phyloP scores from a whole-genome alignment of 2,329 filamentous ascomycete species.

The Monosporascus sp. region DNA sequence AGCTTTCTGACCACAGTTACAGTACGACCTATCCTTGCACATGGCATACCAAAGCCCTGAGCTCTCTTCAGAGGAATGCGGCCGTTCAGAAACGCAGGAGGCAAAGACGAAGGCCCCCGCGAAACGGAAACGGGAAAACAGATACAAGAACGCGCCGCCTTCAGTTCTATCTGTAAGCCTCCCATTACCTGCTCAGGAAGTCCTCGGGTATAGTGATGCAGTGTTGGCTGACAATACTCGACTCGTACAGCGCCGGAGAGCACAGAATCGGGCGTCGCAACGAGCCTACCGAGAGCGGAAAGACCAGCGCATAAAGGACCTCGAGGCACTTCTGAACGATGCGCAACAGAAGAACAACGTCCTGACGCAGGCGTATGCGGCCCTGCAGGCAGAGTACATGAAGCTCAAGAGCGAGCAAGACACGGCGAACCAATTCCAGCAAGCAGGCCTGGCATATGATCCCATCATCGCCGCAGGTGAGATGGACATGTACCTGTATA shows the following conservation, averaged over 20 bases:
- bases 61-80: conserved; percentile 16
- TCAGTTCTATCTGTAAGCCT: conserved; percentile 43
- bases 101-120: conserved; percentile 30
- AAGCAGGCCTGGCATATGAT: conserved; percentile 16
- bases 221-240: background rate
- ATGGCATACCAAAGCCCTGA: conserved; percentile 20
- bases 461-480: conserved; percentile 15
- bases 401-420: conserved; percentile 32
- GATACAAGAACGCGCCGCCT: conserved; percentile 48
- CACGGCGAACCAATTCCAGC: conserved; percentile 21
- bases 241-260: conserved; percentile 44
- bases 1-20: conserved; percentile 8
- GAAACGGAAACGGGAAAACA: conserved; percentile 47
- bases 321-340: conserved; percentile 51
- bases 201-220: background rate
- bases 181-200: background rate
- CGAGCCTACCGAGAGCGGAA: conserved; percentile 58
- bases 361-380: conserved; percentile 48
- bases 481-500: conserved; percentile 20
- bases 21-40: conserved; percentile 30
- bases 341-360: conserved; percentile 51
- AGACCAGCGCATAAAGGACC: conserved; percentile 60
- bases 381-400: conserved; percentile 42
- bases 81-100: conserved; percentile 18
- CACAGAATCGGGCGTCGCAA: conserved; percentile 58